Percentiles rank a stretch among this genome's conserved stretches.
Conservation (phyloP, 2,329 filamentous ascomycete species). For the Epichloe sp. region DNA sequence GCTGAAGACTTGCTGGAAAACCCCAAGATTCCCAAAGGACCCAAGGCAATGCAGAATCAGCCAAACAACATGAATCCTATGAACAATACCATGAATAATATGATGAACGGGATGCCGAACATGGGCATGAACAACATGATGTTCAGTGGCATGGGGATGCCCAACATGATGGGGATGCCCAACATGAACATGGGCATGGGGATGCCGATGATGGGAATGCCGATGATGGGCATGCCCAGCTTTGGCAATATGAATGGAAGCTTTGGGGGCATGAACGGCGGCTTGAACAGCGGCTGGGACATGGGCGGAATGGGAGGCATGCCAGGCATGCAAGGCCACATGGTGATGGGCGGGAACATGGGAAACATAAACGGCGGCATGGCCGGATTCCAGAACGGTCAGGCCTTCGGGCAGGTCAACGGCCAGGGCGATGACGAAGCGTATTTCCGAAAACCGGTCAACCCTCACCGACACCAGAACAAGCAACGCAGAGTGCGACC, state of each 20-base stretch:
- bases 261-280: constrained; percentile 4
- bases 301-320: constrained; percentile 6
- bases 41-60: constrained; percentile 50
- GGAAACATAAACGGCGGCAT: constrained; percentile 17
- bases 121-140: constrained; percentile 23
- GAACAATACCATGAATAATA: constrained; percentile 22
- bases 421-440: constrained; percentile 65
- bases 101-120: constrained; percentile 29
- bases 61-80: constrained; percentile 29
- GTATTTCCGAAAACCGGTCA: constrained; percentile 92
- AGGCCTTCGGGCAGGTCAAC: constrained; percentile 32
- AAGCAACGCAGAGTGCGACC: constrained; percentile 67
- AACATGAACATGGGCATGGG: constrained; percentile 12
- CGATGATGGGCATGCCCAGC: constrained; percentile 14
- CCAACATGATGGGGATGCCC: constrained; percentile 25
- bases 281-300: constrained; percentile 11
- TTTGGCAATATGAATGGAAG: constrained; percentile 7
- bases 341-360: constrained; percentile 9
- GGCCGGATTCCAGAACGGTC: constrained; percentile 21
- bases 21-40: constrained; percentile 50
- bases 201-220: constrained; percentile 18
- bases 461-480: constrained; percentile 81
- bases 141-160: constrained; percentile 14
- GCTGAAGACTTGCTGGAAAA: constrained; percentile 60
- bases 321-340: constrained; percentile 9